A percentile compares a stretch with the other conserved stretches of the same genome.
phyloP scores from a whole-genome alignment of 805 yeast genomes.

The Phaffomyces antillensis region DNA sequence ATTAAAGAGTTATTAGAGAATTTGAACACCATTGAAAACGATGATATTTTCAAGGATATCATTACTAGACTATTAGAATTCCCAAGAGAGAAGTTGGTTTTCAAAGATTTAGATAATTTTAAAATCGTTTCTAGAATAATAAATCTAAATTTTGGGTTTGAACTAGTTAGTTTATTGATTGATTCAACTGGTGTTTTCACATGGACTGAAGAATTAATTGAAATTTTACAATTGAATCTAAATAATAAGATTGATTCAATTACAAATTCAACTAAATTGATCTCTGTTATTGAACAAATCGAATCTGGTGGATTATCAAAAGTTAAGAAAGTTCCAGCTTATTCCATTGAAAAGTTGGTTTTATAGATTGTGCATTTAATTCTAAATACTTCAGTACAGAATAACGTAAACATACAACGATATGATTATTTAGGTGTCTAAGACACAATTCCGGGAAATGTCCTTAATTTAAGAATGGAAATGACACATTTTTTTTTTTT shows the following conservation, averaged over 20 bases:
- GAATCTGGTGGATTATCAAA: conserved; percentile 23
- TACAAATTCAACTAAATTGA: conserved; percentile 30
- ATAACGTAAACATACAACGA: too few relatives aligned
- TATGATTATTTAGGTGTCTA: too few relatives aligned
- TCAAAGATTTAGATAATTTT: conserved; percentile 26
- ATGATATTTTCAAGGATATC: conserved; percentile 61
- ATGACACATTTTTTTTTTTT: background rate
- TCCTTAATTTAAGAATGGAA: too few relatives aligned
- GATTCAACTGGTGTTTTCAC: conserved; percentile 71
- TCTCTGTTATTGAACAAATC: conserved; percentile 22
- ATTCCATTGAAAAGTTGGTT: conserved; percentile 43
- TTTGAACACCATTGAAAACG: conserved; percentile 47
- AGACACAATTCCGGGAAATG: background rate
- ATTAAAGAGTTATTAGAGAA: conserved; percentile 58
- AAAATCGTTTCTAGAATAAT: conserved; percentile 38
- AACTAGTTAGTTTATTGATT: conserved; percentile 53
- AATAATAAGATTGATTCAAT: conserved; percentile 39
- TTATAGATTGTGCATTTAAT: conserved; percentile 7
- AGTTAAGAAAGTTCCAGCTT: conserved; percentile 43
- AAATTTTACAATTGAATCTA: conserved; percentile 37
- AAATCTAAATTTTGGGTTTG: conserved; percentile 45
- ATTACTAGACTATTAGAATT: conserved; percentile 58
- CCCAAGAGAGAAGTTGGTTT: conserved; percentile 34
- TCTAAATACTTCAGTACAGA: too few relatives aligned
- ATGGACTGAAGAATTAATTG: conserved; percentile 47